Base-by-base conservation (phyloP, 257 asterid species). In the Euphrasia confusa region DNA sequence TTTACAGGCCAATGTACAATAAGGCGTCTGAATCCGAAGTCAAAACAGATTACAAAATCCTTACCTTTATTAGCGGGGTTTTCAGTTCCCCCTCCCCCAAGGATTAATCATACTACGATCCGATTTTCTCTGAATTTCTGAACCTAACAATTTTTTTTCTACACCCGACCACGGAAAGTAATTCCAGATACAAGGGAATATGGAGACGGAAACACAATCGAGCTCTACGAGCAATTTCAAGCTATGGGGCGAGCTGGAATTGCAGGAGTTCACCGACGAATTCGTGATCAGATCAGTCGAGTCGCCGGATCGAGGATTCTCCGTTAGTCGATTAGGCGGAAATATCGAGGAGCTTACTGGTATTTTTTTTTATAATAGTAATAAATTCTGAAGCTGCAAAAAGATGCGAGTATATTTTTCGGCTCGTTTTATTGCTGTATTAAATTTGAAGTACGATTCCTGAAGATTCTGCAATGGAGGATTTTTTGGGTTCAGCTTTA, bases 231-330 rank as follows among this genome's bases (percentile, higher is more conserved):
- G 48, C 35, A 73, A 57, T 80, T 93, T 87, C 76, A 80, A 81
- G 84, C 73, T 93, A 63, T 89, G 84, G 82, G 81, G 81, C 80
- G 86, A 85, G 68, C 59, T 89, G 82, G 87, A 80, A 74, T 76
- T 93, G 30, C 81, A 71, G 28, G 99, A 89, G 66, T 87, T 83
- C 48, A 7, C 71, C 5, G 83, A 93, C 18, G 81, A 80, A 68
- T 84, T 81, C 71, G 80, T 79, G 61, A 78, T 93, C 69, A 81
- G 74, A 61, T 75, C 96, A 17, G 68, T 74, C 40, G 91, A 85
- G 58, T 85, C 85, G 56, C 88, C 87, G 66, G 83, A 80, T 64
- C 89, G 78, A 64, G 95, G 93, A 68, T 93, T 93, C 88, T 84
- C 86, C 12, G 65, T 89, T 9, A 79, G 74, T 76, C 90, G 90